A percentile compares a stretch with the other conserved stretches of the same genome.
phyloP scores from a whole-genome alignment of 495 filamentous ascomycete species.

The Patellaria atrata region DNA sequence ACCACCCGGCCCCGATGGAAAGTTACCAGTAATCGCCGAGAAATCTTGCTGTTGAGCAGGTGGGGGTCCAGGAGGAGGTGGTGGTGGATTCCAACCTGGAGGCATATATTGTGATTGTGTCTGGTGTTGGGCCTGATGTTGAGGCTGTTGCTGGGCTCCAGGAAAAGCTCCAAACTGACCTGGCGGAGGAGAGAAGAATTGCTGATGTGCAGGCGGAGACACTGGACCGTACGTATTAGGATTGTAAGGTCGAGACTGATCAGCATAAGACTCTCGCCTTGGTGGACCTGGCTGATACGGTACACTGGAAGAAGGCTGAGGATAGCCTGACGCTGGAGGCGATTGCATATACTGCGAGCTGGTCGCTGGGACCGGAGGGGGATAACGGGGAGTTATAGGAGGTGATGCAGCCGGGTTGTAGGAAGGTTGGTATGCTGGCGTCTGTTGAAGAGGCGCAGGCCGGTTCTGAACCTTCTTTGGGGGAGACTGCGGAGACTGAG shows the following conservation, averaged over 20 bases:
- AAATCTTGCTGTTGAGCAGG: slow-evolving; percentile 50
- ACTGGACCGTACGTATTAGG: slow-evolving; percentile 27
- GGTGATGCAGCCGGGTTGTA: slow-evolving; percentile 26
- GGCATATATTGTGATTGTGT: slow-evolving; percentile 37
- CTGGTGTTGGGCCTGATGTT: background rate
- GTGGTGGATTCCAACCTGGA: slow-evolving; percentile 77
- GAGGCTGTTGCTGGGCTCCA: slow-evolving; percentile 12
- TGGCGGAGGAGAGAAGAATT: slow-evolving; percentile 23
- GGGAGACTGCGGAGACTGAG: slow-evolving; percentile 29
- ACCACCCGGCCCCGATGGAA: slow-evolving; percentile 44
- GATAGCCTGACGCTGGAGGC: slow-evolving; percentile 12
- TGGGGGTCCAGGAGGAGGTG: slow-evolving; percentile 65
- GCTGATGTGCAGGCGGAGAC: slow-evolving; percentile 26
- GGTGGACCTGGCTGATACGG: slow-evolving; percentile 22
- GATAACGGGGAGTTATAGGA: slow-evolving; percentile 24
- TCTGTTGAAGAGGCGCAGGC: slow-evolving; percentile 30
- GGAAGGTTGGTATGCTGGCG: slow-evolving; percentile 16
- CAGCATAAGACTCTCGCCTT: slow-evolving; percentile 23
- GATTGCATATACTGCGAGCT: slow-evolving; percentile 15
- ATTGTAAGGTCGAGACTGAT: slow-evolving; percentile 31
- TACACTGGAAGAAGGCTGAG: slow-evolving; percentile 11
- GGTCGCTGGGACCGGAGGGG: slow-evolving; percentile 8
- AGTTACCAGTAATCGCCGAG: slow-evolving; percentile 31
- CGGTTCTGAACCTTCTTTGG: slow-evolving; percentile 19
- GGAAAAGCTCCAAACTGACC: slow-evolving; percentile 3